Evolutionary conservation across 805 yeast species (phyloP).

Genomic region (Kuraishia molischiana): DNA sequence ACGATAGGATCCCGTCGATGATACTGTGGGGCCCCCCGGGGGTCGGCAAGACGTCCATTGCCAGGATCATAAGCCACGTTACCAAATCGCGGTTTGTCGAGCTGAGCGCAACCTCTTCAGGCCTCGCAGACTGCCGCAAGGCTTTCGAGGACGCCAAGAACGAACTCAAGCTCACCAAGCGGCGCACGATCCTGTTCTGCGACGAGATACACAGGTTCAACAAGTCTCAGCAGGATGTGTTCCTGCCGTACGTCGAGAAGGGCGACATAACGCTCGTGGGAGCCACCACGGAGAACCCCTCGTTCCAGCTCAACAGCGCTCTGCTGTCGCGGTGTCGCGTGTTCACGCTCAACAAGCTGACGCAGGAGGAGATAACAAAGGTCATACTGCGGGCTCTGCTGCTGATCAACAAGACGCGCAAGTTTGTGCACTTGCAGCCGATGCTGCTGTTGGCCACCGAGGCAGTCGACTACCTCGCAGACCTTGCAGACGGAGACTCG

Average conservation of each 20-base stretch:
- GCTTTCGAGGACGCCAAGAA: constrained; percentile 42
- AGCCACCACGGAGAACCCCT: constrained; percentile 97
- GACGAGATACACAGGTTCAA: constrained; percentile 92
- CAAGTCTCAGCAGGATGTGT: constrained; percentile 79
- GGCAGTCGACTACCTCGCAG: constrained; percentile 58
- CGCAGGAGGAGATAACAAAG: constrained; percentile 33
- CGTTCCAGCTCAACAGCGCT: constrained; percentile 73
- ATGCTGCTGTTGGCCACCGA: constrained; percentile 43
- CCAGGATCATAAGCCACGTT: constrained; percentile 43
- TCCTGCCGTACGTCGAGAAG: constrained; percentile 74
- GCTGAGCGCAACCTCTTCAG: constrained; percentile 74
- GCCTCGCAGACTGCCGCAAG: constrained; percentile 54
- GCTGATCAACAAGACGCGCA: constrained; percentile 49
- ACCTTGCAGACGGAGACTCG: constrained; percentile 81
- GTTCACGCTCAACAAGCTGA: constrained; percentile 53
- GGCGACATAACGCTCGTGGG: constrained; percentile 82
- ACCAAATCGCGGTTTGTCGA: constrained; percentile 58
- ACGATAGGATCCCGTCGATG: constrained; percentile 73
- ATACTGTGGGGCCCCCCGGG: constrained; percentile 96
- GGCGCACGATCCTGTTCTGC: constrained; percentile 65
- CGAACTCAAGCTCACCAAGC: constrained; percentile 34
- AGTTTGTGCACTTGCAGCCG: constrained; percentile 36
- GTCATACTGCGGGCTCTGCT: constrained; percentile 52
- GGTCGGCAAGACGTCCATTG: constrained; percentile 82
- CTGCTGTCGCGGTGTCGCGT: constrained; percentile 77